Evolutionary conservation across 345 rosid genomes (phyloP).

Genomic region (Excoecaria cochinchinensis): DNA sequence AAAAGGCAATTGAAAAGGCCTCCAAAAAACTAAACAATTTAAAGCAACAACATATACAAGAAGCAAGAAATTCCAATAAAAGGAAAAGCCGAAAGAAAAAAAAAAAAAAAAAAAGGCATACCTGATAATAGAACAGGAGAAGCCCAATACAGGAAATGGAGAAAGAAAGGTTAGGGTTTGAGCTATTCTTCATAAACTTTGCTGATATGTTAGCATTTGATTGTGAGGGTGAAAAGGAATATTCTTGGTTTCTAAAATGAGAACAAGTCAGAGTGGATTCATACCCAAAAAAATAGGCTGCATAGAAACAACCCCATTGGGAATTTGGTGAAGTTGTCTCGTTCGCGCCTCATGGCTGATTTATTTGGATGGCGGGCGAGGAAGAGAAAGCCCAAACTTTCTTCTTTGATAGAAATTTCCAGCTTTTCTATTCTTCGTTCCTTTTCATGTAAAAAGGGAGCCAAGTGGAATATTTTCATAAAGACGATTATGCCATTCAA

Average conservation of each 20-base stretch:
- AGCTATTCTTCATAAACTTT: neutral
- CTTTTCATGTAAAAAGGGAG: neutral
- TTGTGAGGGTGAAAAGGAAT: conserved; percentile 3
- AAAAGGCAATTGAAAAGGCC: neutral
- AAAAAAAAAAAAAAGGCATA: too few species aligned
- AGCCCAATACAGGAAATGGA: neutral
- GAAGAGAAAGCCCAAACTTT: neutral
- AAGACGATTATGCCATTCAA: neutral
- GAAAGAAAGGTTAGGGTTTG: conserved; percentile 1
- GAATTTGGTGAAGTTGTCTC: neutral
- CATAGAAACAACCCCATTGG: neutral
- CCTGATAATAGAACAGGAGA: neutral
- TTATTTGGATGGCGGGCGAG: neutral
- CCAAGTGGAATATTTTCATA: neutral
- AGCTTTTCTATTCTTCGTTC: neutral
- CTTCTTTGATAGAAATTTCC: too few species aligned
- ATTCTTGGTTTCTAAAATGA: conserved; percentile 7
- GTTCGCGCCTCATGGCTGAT: neutral
- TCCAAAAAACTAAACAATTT: neutral
- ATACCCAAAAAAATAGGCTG: neutral
- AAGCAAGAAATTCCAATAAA: neutral
- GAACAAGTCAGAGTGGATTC: neutral
- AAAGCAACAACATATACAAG: too few species aligned
- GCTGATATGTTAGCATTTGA: neutral
- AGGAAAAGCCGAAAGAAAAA: neutral